Evolutionary conservation across 1,284 basidiomycete genomes (phyloP), one percentile per base, ranked within the genome.

Genomic region (Rhodotorula sp.): DNA sequence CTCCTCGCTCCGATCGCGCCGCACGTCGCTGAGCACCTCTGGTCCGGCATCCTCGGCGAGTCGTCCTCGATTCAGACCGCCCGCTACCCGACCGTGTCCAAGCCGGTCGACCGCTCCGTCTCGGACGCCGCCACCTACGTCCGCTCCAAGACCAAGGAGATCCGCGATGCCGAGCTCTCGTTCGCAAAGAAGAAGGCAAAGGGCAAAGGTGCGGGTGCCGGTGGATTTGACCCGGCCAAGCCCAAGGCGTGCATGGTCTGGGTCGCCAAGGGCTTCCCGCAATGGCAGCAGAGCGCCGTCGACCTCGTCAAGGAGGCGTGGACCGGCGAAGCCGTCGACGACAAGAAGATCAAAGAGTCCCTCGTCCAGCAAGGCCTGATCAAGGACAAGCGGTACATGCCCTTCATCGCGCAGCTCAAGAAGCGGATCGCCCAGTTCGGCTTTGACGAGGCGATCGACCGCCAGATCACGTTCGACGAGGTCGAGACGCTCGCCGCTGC

Each of bases 351-450:
- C 71, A 86, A 89, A 78, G 84, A 88, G 78, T 79, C 87, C 70
- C 81, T 98, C 75, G 86, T 85, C 18, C 84, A 86, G 79, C 86
- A 84, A n/a, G 93, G 91, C 20, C 80, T 97, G 81, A 88, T 93
- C 82, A 97, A 97, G 86, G 93, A 98, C 82, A 98, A 98, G 84
- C 88, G 89, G 72, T 86, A 86, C 56, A 98, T 98, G 95, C 95
- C 95, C 46, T 98, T 97, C 83, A 91, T 95, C 76, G 83, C 85
- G 42, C 90, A 96, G 48, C 63, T 75, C 87, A 96, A 97, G 87
- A 93, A 91, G 87, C 89, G 91, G 26, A 89, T 94, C 80, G 83
- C 86, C 4, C 87, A 90, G 77, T 87, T 90, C 77, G 92, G 91
- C 30, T 87, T 89, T 42, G 82, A 88, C 76, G 86, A 86, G 0